These are phyloP conservation scores for Lagerstroemia speciosa DNA, from an alignment of 345 rosid genomes.

Conservation along the genomic window DNA sequence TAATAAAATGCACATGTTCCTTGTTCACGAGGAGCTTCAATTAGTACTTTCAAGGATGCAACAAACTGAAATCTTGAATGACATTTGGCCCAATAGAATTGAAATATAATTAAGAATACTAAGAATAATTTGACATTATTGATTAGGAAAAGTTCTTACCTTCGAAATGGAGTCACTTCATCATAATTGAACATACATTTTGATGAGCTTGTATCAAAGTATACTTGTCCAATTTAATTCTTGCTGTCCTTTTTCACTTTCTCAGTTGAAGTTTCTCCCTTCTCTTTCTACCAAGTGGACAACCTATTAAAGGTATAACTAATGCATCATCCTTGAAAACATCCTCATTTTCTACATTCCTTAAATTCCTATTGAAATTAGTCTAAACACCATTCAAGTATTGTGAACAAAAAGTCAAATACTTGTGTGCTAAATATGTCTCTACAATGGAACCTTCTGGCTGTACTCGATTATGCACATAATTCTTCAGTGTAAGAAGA, in stretches of 20 bases:
- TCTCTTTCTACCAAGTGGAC: not conserved
- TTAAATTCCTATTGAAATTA: too few species aligned
- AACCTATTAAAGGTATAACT: too few species aligned
- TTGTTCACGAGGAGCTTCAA: too few species aligned
- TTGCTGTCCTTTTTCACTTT: not conserved
- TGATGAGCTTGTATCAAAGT: not conserved
- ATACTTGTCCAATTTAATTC: not conserved
- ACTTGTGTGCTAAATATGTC: conserved; percentile 7
- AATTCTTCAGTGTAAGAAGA: not conserved
- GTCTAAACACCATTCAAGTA: not conserved
- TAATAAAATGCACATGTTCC: too few species aligned
- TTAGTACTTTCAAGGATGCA: too few species aligned
- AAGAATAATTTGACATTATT: not conserved
- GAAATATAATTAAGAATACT: not conserved
- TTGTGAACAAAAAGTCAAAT: not conserved
- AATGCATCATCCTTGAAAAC: not conserved
- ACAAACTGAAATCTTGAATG: too few species aligned
- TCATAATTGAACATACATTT: not conserved
- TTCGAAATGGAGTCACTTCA: not conserved
- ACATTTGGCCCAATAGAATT: not conserved
- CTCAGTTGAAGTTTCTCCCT: not conserved
- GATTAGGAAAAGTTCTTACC: not conserved
- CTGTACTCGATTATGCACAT: conserved; percentile 5
- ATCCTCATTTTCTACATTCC: too few species aligned
- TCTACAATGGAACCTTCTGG: conserved; percentile 6